Base-by-base conservation (phyloP, 106 monocot species). In the Chionographis japonica region DNA sequence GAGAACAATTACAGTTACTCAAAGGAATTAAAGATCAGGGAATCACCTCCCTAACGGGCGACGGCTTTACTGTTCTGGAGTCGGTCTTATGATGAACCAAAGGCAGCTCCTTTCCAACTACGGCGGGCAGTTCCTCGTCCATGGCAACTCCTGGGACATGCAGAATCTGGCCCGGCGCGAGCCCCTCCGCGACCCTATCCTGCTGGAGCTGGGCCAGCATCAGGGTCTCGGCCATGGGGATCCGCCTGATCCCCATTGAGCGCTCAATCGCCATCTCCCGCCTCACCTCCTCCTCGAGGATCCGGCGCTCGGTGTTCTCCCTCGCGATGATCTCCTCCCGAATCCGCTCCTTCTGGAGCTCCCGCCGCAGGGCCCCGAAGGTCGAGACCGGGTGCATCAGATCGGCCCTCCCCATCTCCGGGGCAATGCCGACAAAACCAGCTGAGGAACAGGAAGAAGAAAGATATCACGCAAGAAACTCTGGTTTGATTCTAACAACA, bases 321-420 rank as follows among this genome's bases (percentile, higher is more conserved):
- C 37, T 60, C 60, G 60, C 36, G 27, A 60, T 60, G 37, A 60
- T 35, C 60, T 60, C 60, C 60, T 60, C 60, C 37, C 60, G 35
- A 14, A 60, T 60, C 37, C 60, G 27, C 60, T 60, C 37, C 36
- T 60, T 60, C 60, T 60, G 37, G 60, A 60, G 35, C 60, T 60
- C 60, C 35, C 60, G 7, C 12, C 14, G 60, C 60, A 60, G 60
- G 60, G 38, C 37, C 14, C 37, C 60, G 9, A 27, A 12, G 11
- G 60, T 4, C 6, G 60, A 37, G 60, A 60, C 11, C 37, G 60
- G 60, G 35, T 35, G 6, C 60, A 60, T 35, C 7, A 37, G 9
- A 12, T 60, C 60, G 4, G 2, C 37, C 60, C 60, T 3, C 14
- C 60, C 14, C 37, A 60, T 60, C 6, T 60, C 60, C 9, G 11